Evolutionary conservation across 495 filamentous ascomycete species (phyloP).

Genomic region (Aspergillus diversus): DNA sequence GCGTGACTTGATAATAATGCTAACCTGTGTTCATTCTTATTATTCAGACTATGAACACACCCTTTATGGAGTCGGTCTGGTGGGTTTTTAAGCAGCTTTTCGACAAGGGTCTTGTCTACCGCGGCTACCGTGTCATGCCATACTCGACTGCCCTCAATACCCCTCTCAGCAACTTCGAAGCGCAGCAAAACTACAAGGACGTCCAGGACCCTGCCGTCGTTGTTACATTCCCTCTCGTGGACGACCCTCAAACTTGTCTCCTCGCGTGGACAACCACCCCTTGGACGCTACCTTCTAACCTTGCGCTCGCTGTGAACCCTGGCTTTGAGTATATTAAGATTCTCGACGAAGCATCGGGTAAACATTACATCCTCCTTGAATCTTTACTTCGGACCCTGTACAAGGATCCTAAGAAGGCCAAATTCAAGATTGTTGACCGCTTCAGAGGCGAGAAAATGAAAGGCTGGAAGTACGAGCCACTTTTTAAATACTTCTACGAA

Average conservation of each 20-base stretch:
- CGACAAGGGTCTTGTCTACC: slow-evolving; percentile 86
- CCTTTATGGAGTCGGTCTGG: slow-evolving; percentile 97
- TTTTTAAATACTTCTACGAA: slow-evolving; percentile 93
- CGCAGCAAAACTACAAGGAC: slow-evolving; percentile 94
- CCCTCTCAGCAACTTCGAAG: slow-evolving; percentile 90
- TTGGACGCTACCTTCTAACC: slow-evolving; percentile 91
- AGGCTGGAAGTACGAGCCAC: slow-evolving; percentile 89
- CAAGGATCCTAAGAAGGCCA: slow-evolving; percentile 97
- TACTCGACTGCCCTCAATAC: slow-evolving; percentile 92
- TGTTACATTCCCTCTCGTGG: slow-evolving; percentile 80
- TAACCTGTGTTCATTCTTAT: not conserved
- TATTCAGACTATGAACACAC: slow-evolving; percentile 80
- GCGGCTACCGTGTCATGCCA: slow-evolving; percentile 89
- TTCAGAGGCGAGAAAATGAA: slow-evolving; percentile 86
- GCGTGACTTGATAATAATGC: not conserved
- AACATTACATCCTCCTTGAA: slow-evolving; percentile 87
- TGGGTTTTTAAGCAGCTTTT: slow-evolving; percentile 95
- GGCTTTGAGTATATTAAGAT: slow-evolving; percentile 96
- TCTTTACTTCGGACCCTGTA: slow-evolving; percentile 83
- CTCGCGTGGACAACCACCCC: slow-evolving; percentile 96
- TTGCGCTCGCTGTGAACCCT: slow-evolving; percentile 78
- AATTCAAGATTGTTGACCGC: slow-evolving; percentile 83
- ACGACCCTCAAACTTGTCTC: slow-evolving; percentile 73
- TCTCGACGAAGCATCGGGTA: slow-evolving; percentile 75
- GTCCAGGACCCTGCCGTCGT: slow-evolving; percentile 91